These are phyloP conservation scores for Truncatella angustata DNA, from an alignment of 2,329 filamentous ascomycete genomes.

Conservation along the genomic window DNA sequence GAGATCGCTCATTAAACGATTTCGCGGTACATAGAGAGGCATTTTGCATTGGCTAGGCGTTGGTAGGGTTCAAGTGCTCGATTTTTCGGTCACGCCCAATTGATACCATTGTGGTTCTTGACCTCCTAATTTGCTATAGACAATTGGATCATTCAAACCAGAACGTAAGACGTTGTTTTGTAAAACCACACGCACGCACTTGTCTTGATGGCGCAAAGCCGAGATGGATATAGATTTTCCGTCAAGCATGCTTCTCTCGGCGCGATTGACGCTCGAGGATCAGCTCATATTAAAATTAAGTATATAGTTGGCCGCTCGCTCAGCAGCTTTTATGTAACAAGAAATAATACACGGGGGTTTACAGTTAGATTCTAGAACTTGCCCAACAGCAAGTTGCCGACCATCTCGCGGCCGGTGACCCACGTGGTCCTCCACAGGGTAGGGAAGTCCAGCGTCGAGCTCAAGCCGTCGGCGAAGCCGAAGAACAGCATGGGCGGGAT, in stretches of 20 bases:
- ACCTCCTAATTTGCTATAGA: background rate
- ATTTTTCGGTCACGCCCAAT: background rate
- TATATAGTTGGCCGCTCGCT: background rate
- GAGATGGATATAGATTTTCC: no score
- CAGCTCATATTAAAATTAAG: background rate
- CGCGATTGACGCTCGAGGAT: no score
- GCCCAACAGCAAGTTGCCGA: slow-evolving; percentile 65
- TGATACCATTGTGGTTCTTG: background rate
- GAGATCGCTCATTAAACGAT: no score
- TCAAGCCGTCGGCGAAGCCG: slow-evolving; percentile 78
- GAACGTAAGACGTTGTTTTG: no score
- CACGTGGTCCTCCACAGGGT: slow-evolving; percentile 77
- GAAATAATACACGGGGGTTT: background rate
- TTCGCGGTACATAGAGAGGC: background rate
- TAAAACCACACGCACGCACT: no score
- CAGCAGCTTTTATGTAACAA: no score
- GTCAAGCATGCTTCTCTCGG: no score
- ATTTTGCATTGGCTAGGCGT: slow-evolving; percentile 11
- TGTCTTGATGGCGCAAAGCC: no score
- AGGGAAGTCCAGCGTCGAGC: slow-evolving; percentile 79
- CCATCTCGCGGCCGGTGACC: slow-evolving; percentile 75
- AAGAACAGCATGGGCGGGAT: slow-evolving; percentile 93
- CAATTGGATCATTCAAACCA: background rate
- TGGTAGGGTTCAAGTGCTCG: slow-evolving; percentile 1
- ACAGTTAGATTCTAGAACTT: slow-evolving; percentile 57